Evolutionary conservation across 2,329 filamentous ascomycete species (phyloP), one percentile per base, ranked within the genome.

Genomic region (Fusarium dlaminii): DNA sequence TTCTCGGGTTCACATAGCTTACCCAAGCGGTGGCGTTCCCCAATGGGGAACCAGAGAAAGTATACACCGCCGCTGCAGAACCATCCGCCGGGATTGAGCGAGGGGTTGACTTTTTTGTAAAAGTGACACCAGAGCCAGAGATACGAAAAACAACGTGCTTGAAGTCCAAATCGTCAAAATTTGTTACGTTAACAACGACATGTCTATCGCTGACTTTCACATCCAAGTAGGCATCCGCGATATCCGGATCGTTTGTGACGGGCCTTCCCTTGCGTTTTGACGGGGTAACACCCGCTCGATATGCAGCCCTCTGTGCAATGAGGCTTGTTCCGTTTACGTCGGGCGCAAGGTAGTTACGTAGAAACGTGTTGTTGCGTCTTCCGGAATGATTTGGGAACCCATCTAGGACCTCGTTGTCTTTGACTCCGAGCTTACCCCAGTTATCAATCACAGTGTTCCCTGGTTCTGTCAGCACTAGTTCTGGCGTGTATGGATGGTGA

Each of bases 391-490:
- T 39, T 3, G 56, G 56, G 37, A 65, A 62, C 3, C 56, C 62
- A 45, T 65, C 62, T 9, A 65, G 45, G 9, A 51, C 32, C 15
- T 62, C 45, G 12, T 65, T 65, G 5, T 17, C 56, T 43, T 12
- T n/a, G 11, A 65, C 37, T 9, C 45, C 62, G 32, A 62, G 56
- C 22, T 62, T 65, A 1, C 62, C 62, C 62, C 62, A 65, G 11
- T 65, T 65, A 27, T 62, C 36, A 27, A 51, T 51, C 4, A 65
- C 56, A 1, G 56, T 62, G 27, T 62, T 65, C 56, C 62, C 62
- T 64, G 3, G 1, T 8, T 2, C 22, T 62, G 45, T 51, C 8
- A 64, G 30, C 13, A 32, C 13, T 2, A 14, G 22, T 15, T 43
- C 13, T 32, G 7, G 2, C 22, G 8, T 20, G 0, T 3, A 37